phyloP scores from a whole-genome alignment of 768 basidiomycete species.

The Pisolithus tinctorius region DNA sequence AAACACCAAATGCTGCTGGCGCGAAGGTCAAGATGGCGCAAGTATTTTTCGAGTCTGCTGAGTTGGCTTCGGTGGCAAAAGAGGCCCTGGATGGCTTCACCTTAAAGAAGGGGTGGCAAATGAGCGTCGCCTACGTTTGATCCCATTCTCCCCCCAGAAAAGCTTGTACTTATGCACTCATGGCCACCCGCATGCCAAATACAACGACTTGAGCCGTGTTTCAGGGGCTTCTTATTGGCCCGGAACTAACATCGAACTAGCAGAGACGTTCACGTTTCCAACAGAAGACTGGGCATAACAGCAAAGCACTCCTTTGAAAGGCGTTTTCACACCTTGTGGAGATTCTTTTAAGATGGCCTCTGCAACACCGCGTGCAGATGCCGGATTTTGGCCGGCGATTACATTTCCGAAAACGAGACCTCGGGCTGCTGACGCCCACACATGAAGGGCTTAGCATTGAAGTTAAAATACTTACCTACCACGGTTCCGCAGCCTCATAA shows the following conservation, averaged over 20 bases:
- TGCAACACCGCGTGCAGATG: slow-evolving; percentile 50
- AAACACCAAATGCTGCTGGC: slow-evolving; percentile 58
- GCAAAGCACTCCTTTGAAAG: neutral
- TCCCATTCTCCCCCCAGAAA: slow-evolving; percentile 2
- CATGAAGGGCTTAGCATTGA: neutral
- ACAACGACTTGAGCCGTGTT: neutral
- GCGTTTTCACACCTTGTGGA: neutral
- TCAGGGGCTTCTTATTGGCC: no score
- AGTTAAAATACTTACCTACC: slow-evolving; percentile 40
- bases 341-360: slow-evolving; percentile 24
- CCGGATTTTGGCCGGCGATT: slow-evolving; percentile 72
- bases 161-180: slow-evolving; percentile 7
- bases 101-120: slow-evolving; percentile 80
- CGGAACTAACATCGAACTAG: no score
- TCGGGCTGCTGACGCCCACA: slow-evolving; percentile 22
- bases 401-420: slow-evolving; percentile 53
- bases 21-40: slow-evolving; percentile 74
- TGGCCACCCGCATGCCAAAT: neutral
- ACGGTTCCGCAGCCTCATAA: slow-evolving; percentile 49
- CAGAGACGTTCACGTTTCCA: no score
- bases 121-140: slow-evolving; percentile 68
- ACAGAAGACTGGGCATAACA: neutral
- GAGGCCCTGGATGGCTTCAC: slow-evolving; percentile 80
- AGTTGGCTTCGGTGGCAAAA: slow-evolving; percentile 71
- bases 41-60: slow-evolving; percentile 68